Evolutionary conservation across 805 yeast genomes (phyloP), one percentile per base, ranked within the genome.

Genomic region (Metschnikowia matae): DNA sequence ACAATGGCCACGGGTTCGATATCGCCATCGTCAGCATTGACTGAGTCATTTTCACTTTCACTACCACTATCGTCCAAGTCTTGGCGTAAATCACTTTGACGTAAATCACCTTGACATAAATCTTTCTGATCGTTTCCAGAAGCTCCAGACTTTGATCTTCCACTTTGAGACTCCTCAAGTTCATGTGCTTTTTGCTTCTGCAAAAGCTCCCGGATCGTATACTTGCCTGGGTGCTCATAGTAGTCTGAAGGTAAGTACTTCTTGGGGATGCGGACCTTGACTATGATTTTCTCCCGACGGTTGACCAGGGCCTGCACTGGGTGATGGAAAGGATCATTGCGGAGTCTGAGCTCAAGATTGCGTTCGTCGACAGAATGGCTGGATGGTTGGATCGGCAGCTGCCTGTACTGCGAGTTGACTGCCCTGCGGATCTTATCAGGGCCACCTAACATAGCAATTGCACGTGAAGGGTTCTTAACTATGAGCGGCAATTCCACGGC

Each of bases 401-500:
- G 60, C 23, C 64, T 61, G 49, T 62, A 61, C 42, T 58, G 60
- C 7, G 69, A 54, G 52, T 75, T 74, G 48, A 79, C 71, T 10
- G 75, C 78, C 46, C 65, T 61, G 7, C 71, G 55, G 17, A 81
- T 68, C 47, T 67, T 66, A 8, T 68, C 66, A 26, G 64, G 66
- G 0, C 92, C 94, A 6, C 94, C 94, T 48, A 87, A 78, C 82
- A 85, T 80, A 5, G 67, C 65, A 10, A 90, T 65, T 0, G 96
- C 96, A 44, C 74, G 77, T 17, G 75, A 77, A 0, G 79, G 68
- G 62, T 90, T 77, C 36, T 75, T 74, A 6, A 91, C 91, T 15
- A 77, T 74, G 31, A 89, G 67, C 0, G 97, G 97, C 52, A 86
- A 75, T 61, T 91, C 97, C 15, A 91, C 78, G 2, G 91, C 79